Evolutionary conservation across 1,284 basidiomycete genomes (phyloP).

Genomic region (Cerioporus squamosus): DNA sequence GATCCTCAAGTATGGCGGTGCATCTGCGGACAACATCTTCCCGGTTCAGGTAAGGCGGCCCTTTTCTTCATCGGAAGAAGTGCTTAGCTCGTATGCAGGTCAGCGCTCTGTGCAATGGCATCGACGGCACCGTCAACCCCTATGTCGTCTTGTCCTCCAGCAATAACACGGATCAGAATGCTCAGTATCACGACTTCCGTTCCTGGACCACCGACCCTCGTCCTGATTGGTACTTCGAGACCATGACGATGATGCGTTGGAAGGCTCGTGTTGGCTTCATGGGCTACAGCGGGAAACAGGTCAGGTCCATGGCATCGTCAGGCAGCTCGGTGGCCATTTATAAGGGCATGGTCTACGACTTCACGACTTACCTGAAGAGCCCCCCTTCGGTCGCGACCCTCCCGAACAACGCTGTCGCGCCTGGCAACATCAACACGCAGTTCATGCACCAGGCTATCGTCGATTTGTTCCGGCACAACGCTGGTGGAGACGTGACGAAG

Average conservation of each 20-base stretch:
- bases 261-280: slow-evolving; percentile 88
- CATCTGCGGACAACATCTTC: slow-evolving; percentile 81
- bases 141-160: slow-evolving; percentile 62
- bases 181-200: slow-evolving; percentile 97
- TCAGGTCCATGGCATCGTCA: slow-evolving; percentile 72
- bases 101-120: slow-evolving; percentile 91
- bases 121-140: slow-evolving; percentile 55
- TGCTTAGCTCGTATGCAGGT: slow-evolving; percentile 54
- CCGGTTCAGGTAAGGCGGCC: slow-evolving; percentile 96
- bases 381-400: slow-evolving; percentile 58
- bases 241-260: slow-evolving; percentile 90
- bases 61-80: slow-evolving; percentile 22
- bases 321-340: slow-evolving; percentile 81
- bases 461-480: slow-evolving; percentile 81
- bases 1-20: slow-evolving; percentile 85
- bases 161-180: slow-evolving; percentile 82
- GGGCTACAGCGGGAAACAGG: slow-evolving; percentile 83
- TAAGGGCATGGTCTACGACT: slow-evolving; percentile 86
- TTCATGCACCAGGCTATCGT: slow-evolving; percentile 85
- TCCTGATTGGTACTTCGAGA: slow-evolving; percentile 98
- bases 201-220: slow-evolving; percentile 85
- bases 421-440: slow-evolving; percentile 58
- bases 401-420: slow-evolving; percentile 53
- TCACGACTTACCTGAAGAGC: slow-evolving; percentile 76
- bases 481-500: slow-evolving; percentile 88